Percentiles rank a stretch among this genome's conserved stretches.
These are phyloP conservation scores for Dioscorea zingiberensis DNA, from an alignment of 106 monocot species.

Conservation along the genomic window DNA sequence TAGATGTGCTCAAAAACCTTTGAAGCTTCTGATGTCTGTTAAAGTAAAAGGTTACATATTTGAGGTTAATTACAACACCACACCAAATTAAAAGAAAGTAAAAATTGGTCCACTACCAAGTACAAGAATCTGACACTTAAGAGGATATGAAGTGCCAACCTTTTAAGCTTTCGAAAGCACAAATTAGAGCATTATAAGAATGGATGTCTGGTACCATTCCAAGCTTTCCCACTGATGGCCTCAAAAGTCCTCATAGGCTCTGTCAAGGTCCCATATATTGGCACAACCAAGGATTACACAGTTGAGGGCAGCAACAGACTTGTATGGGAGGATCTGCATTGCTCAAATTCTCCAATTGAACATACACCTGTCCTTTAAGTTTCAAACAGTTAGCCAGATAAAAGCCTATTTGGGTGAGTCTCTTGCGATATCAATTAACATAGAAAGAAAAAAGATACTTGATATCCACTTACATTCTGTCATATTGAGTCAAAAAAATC, in stretches of 20 bases:
- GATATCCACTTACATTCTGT: too few species aligned
- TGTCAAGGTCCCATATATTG: slow-evolving; percentile 98
- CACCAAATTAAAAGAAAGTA: too few species aligned
- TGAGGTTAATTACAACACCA: slow-evolving; percentile 5
- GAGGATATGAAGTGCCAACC: slow-evolving; percentile 20
- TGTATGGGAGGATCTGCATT: too few species aligned
- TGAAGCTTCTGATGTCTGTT: slow-evolving; percentile 74
- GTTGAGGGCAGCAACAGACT: slow-evolving; percentile 87
- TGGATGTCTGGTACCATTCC: slow-evolving; percentile 79
- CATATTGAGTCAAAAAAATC: too few species aligned
- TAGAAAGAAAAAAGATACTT: too few species aligned
- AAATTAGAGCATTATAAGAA: slow-evolving; percentile 89
- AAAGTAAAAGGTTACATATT: slow-evolving; percentile 1
- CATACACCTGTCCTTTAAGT: too few species aligned
- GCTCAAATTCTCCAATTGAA: too few species aligned
- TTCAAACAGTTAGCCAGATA: too few species aligned
- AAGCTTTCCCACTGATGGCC: slow-evolving; percentile 60
- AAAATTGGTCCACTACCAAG: too few species aligned
- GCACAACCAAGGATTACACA: slow-evolving; percentile 93
- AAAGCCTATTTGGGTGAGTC: too few species aligned
- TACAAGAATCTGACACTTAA: not conserved
- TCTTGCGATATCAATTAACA: too few species aligned
- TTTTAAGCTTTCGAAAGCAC: slow-evolving; percentile 75
- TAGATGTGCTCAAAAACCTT: slow-evolving; percentile 86
- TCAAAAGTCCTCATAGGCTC: slow-evolving; percentile 94